Base-by-base conservation (phyloP, 73 alveolate species). In the Paraurostyla sp. region DNA sequence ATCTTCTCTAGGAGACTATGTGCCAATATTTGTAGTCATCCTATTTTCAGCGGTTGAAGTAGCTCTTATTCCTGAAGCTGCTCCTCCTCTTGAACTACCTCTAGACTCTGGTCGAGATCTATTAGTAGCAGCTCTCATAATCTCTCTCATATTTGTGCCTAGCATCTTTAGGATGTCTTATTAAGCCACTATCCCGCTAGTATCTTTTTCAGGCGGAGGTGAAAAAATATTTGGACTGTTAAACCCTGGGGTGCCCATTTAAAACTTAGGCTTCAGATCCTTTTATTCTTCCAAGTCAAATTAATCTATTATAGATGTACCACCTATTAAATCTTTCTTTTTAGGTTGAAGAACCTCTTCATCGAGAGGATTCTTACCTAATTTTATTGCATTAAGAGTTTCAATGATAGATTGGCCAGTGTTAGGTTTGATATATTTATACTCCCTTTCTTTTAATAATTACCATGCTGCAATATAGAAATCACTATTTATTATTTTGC, bases 281-380 rank as follows among this genome's bases (percentile, higher is more conserved):
- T 40, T 65, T 16, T 32, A 65, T 65, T 65, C 82, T 40, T 65
- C 82, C 3, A 65, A 16, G 41, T 65, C 82, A 36, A 65, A 65
- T 38, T 65, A 65, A 65, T 65, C 82, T 11, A 65, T 65, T 0
- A 65, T 32, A 1, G 82, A 15, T 65, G 6, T 18, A 11, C 50
- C 82, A 6, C 25, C 16, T 20, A 27, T 6, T 6, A 27, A 27
- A 30, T 59, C 22, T 59, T 27, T 59, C 50, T 27, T 59, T 29
- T 29, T 59, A n/a, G n/a, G n/a, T n/a, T n/a, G n/a, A n/a, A n/a
- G n/a, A n/a, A n/a, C n/a, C n/a, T n/a, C n/a, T n/a, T n/a, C n/a
- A n/a, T n/a, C n/a, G n/a, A n/a, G n/a, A n/a, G n/a, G 16, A 1
- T 20, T 29, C 22, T 27, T 7, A 15, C 76, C 76, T 15, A 6